Percentiles rank a stretch among this genome's conserved stretches.
These are phyloP conservation scores for Aspergillus affinis DNA, from an alignment of 495 filamentous ascomycete species.

Conservation along the genomic window DNA sequence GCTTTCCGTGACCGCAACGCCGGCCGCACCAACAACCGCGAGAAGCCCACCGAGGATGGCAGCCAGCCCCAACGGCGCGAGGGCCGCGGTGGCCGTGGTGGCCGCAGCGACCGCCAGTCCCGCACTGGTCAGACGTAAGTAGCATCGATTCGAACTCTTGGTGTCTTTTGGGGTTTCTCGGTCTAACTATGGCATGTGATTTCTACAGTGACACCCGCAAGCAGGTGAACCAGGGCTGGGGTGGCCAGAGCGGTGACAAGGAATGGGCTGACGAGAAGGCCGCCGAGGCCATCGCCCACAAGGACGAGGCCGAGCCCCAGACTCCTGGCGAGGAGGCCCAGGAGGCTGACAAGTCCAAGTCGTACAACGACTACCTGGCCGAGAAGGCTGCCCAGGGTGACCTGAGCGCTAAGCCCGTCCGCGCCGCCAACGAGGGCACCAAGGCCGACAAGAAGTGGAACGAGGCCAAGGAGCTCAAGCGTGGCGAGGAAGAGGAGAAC, in stretches of 20 bases:
- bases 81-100: conserved; percentile 52
- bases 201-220: conserved; percentile 77
- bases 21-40: conserved; percentile 78
- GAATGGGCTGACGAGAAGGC: conserved; percentile 87
- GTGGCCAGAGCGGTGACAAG: conserved; percentile 71
- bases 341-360: conserved; percentile 88
- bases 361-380: conserved; percentile 82
- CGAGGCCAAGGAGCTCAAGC: conserved; percentile 72
- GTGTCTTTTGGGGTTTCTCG: conserved; percentile 5
- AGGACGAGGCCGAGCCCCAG: conserved; percentile 67
- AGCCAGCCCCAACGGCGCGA: conserved; percentile 47
- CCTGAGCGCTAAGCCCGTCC: conserved; percentile 69
- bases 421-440: conserved; percentile 87
- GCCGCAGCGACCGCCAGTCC: conserved; percentile 78
- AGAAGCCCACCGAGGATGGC: conserved; percentile 74
- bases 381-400: conserved; percentile 79
- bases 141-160: not conserved
- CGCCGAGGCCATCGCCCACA: conserved; percentile 80
- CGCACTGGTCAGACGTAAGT: conserved; percentile 69
- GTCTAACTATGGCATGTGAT: conserved; percentile 9
- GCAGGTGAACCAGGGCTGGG: conserved; percentile 90
- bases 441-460: conserved; percentile 90
- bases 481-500: conserved; percentile 67
- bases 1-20: conserved; percentile 90
- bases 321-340: conserved; percentile 41